Percentiles rank a stretch among this genome's conserved stretches.
phyloP scores from a whole-genome alignment of 1,284 basidiomycete genomes.

The Stereum hirsutum region DNA sequence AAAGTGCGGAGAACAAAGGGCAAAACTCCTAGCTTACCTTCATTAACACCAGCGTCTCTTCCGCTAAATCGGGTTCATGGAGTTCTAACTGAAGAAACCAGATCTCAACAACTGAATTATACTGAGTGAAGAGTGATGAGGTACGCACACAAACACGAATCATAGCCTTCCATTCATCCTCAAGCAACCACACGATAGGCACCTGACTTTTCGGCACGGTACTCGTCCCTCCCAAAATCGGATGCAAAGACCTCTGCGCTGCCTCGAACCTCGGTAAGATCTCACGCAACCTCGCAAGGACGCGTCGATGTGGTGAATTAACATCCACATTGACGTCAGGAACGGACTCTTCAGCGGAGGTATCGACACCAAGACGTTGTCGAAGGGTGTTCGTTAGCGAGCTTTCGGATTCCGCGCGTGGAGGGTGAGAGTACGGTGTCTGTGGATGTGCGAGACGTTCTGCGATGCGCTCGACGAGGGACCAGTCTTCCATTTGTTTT shows the following conservation, averaged over 20 bases:
- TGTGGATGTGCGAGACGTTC: not conserved
- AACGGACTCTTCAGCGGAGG: not conserved
- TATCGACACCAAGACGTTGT: not conserved
- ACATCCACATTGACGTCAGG: not conserved
- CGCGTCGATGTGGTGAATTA: too few species aligned
- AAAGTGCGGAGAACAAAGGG: not conserved
- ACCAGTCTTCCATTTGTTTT: constrained; percentile 4
- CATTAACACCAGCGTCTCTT: constrained; percentile 31
- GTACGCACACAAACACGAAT: constrained; percentile 25
- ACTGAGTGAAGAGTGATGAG: not conserved
- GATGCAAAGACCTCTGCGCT: not conserved
- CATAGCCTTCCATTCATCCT: constrained; percentile 43
- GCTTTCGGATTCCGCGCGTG: too few species aligned
- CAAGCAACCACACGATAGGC: too few species aligned
- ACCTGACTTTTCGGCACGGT: too few species aligned
- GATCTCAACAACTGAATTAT: not conserved
- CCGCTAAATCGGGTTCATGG: constrained; percentile 24
- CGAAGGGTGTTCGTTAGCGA: not conserved
- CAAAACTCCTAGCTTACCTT: constrained; percentile 30
- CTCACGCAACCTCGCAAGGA: constrained; percentile 3
- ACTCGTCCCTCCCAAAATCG: too few species aligned
- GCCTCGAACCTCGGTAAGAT: constrained; percentile 4
- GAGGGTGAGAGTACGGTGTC: not conserved
- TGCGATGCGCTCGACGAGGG: constrained; percentile 5
- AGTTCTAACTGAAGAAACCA: constrained; percentile 20